Evolutionary conservation across 352 stramenopile species (phyloP), one percentile per base, ranked within the genome.

Genomic region (Globisporangium megalacanthum): DNA sequence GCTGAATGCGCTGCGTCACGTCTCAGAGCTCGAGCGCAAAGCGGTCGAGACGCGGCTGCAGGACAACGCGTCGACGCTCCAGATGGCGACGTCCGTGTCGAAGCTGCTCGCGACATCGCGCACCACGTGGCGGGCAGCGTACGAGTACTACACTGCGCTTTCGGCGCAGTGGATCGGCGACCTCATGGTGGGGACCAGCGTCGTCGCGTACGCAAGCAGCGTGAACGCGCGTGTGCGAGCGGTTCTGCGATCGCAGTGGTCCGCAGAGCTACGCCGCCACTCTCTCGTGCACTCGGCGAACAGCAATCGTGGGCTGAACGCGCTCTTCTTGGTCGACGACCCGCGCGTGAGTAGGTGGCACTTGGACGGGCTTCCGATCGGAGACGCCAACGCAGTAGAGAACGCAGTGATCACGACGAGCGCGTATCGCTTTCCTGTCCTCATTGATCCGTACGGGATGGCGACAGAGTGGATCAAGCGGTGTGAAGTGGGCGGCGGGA

Each of bases 381-480:
- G 70, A 22, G 80, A 93, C 44, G 14, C 63, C 3, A 57, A 54
- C 8, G 54, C 65, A 6, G 13, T 78, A 1, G 77, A 89, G 36
- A 91, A 72, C 46, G 72, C 66, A 3, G 68, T 87, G 0, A 71
- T 83, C 3, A 44, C 60, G 0, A 56, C 75, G 0, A 56, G 70
- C 6, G 76, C 66, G 47, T 87, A 79, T 50, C 65, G 66, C 6
- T 65, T 77, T 4, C 80, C 83, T 5, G 36, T 89, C 0, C 14
- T 93, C 1, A 68, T 93, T 19, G 80, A 93, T 54, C 80, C 80
- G 7, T 64, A 79, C n/a, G 57, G 65, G 6, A 62, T 90, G 25
- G 79, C 75, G 14, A 68, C 51, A 3, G 59, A 73, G 1, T 91
- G 83, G 83, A 45, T 93, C 9, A 75, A 63, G 46, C 65, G 66